These are phyloP conservation scores for Hymenoscyphus occultus DNA, from an alignment of 2,329 filamentous ascomycete species.

Conservation along the genomic window DNA sequence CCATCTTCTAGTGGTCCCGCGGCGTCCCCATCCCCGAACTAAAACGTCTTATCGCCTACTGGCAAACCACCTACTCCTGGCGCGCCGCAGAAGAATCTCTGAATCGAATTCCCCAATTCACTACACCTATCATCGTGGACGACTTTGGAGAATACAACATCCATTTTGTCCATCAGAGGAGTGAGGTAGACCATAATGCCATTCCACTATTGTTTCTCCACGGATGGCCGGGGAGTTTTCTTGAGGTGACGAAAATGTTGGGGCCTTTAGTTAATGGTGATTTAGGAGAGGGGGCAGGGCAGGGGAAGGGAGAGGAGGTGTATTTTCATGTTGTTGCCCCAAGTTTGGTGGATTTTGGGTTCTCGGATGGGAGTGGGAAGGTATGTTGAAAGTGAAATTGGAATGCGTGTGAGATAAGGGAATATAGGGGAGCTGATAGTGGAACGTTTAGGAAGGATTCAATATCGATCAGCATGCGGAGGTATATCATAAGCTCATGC, in stretches of 20 bases:
- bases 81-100: slow-evolving; percentile 20
- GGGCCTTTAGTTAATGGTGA: slow-evolving; percentile 8
- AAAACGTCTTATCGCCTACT: slow-evolving; percentile 20
- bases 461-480: slow-evolving; percentile 60
- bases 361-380: slow-evolving; percentile 38
- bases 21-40: slow-evolving; percentile 13
- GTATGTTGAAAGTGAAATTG: slow-evolving; percentile 8
- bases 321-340: slow-evolving; percentile 47
- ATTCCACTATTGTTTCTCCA: not conserved
- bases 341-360: slow-evolving; percentile 52
- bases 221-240: not conserved
- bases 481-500: slow-evolving; percentile 64
- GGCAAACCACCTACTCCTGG: slow-evolving; percentile 30
- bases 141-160: not conserved
- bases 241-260: not conserved
- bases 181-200: not conserved
- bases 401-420: not conserved
- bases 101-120: not conserved
- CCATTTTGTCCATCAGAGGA: not conserved
- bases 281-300: too few relatives aligned
- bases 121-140: not conserved
- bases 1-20: not conserved
- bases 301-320: slow-evolving; percentile 22
- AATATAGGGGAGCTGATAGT: too few relatives aligned
- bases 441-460: slow-evolving; percentile 50